Evolutionary conservation across 768 basidiomycete genomes (phyloP), one percentile per base, ranked within the genome.

Genomic region (Holtermanniella nyarrowii): DNA sequence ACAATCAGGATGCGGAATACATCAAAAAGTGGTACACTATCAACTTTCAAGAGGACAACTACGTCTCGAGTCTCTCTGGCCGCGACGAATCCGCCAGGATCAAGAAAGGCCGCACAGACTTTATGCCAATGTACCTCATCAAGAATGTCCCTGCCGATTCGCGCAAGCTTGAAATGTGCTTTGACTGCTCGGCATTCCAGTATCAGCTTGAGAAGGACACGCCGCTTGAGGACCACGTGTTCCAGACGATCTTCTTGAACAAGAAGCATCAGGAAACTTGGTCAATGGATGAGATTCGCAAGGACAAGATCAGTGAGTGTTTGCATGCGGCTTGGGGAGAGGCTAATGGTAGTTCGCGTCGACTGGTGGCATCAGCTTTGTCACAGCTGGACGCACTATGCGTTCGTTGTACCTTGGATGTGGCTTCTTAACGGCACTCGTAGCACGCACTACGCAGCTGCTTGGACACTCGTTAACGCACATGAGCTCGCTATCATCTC

Each of bases 231-330:
- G 64, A 73, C 26, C 74, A 75, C 53, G 59, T 74, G 22, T 75
- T 73, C 70, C 74, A 74, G 56, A 73, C 72, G 5, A 75, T 74
- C 66, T 74, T 73, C 62, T 58, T 75, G 49, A 74, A 74, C 66
- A 73, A 72, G 46, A 69, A 73, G 50, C 60, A 75, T 56, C 50
- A 71, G 54, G 22, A 73, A 10, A 64, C 57, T 1, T 75, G 74
- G 74, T 49, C 62, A 0, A 66, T 58, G 46, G 61, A 73, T 53
- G 73, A 75, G 55, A 75, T 75, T 55, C 52, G 57, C 13, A 65
- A 71, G 55, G 68, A 70, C 45, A 74, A 73, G 62, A 74, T 74
- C 59, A 71, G 70, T 69, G 48, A 26, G 63, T 61, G 4, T 2
- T 20, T 11, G 10, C n/a, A 3, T n/a, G 26, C 13, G n/a, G 37